These are phyloP conservation scores for Davidsoniella virescens DNA, from an alignment of 2,329 filamentous ascomycete genomes.

Conservation along the genomic window DNA sequence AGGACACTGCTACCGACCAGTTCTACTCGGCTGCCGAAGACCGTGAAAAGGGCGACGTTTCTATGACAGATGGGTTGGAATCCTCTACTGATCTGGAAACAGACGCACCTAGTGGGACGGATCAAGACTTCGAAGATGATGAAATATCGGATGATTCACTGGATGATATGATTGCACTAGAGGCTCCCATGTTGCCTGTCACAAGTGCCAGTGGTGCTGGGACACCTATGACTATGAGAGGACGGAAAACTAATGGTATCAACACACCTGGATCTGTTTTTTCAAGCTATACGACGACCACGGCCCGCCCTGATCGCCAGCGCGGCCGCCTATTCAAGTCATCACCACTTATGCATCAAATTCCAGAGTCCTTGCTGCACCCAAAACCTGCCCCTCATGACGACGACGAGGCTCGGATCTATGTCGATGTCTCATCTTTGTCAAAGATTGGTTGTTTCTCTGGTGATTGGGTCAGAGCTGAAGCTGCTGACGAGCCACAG, in stretches of 20 bases:
- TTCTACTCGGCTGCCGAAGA: conserved; percentile 90
- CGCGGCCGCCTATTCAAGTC: conserved; percentile 72
- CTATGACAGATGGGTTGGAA: conserved; percentile 39
- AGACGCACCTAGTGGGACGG: conserved; percentile 48
- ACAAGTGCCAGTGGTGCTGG: conserved; percentile 65
- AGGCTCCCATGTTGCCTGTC: conserved; percentile 62
- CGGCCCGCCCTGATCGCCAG: conserved; percentile 54
- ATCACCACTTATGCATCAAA: conserved; percentile 53
- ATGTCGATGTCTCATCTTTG: conserved; percentile 73
- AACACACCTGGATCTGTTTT: conserved; percentile 77
- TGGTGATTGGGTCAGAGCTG: conserved; percentile 86
- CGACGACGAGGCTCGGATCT: conserved; percentile 78
- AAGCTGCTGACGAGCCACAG: conserved; percentile 58
- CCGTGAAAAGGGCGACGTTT: conserved; percentile 37
- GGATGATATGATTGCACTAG: conserved; percentile 85
- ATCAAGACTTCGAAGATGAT: conserved; percentile 65
- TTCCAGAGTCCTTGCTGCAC: conserved; percentile 66
- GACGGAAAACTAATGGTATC: conserved; percentile 50
- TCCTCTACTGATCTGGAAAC: conserved; percentile 45
- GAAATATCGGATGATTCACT: conserved; percentile 73
- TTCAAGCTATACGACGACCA: conserved; percentile 74
- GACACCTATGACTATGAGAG: conserved; percentile 63
- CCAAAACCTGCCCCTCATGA: conserved; percentile 63
- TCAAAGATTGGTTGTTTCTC: conserved; percentile 92
- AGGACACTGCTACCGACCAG: conserved; percentile 76